Evolutionary conservation across 2,329 filamentous ascomycete species (phyloP), one percentile per base, ranked within the genome.

Genomic region (Alternaria brassicae): DNA sequence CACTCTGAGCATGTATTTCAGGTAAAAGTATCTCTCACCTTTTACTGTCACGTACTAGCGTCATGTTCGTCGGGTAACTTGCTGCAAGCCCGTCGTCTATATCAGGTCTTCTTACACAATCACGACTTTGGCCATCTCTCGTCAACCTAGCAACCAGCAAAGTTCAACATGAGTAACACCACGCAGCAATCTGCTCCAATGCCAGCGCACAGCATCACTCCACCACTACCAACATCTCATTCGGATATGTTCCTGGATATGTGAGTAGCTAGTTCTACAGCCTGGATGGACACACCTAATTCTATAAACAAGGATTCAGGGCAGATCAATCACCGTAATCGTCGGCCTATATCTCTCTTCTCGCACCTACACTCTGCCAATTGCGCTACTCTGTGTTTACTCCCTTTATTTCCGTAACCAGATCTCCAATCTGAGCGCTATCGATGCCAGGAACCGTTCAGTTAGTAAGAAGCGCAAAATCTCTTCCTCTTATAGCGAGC

Each of bases 381-480:
- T 52, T 2, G 40, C 40, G 13, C 56, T 68, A 6, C 57, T 70
- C 19, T 32, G 44, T 23, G 40, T 40, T 1, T 52, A 70, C 30
- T 68, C 62, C 0, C 6, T 45, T 41, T 60, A 51, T 36, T 61
- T 68, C 32, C 42, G 39, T 25, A 17, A 60, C 1, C 53, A 63
- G 7, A 51, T 66, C 4, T 9, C 40, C 3, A 45, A 34, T 5
- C 7, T 60, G 9, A 42, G 12, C 2, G 9, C 5, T 6, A 21
- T n/a, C n/a, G n/a, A n/a, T n/a, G n/a, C n/a, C n/a, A n/a, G n/a
- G n/a, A n/a, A n/a, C n/a, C n/a, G n/a, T n/a, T n/a, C n/a, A n/a
- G n/a, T 9, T 10, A 61, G 34, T 27, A 68, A 65, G 28, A 69
- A 66, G 42, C 62, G 61, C 2, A 66, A 69, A 19, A 2, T 53